These are phyloP conservation scores for Kickxella alabastrina DNA, from an alignment of 192 early-diverging fungal species.

Conservation along the genomic window DNA sequence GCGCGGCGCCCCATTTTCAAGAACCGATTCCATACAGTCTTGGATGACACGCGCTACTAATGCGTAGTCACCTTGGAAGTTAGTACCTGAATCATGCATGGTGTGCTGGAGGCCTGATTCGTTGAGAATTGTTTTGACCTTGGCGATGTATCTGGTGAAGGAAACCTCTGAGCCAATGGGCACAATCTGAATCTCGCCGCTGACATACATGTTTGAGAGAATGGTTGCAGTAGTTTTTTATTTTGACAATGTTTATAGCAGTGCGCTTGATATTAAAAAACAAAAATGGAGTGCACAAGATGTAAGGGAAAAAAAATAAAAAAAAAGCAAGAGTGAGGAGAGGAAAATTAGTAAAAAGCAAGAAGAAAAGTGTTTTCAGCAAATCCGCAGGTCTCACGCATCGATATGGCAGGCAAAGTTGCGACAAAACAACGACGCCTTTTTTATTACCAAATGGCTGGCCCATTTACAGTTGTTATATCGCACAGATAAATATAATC, in stretches of 20 bases:
- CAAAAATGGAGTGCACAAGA: constrained; percentile 2
- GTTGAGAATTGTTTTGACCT: constrained; percentile 34
- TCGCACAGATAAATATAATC: too few relatives aligned
- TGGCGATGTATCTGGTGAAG: constrained; percentile 41
- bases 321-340: too few relatives aligned
- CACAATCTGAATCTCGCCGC: constrained; percentile 45
- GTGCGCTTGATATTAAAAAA: neutral
- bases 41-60: constrained; percentile 26
- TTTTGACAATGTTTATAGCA: neutral
- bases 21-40: constrained; percentile 43
- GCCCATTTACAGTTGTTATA: too few relatives aligned
- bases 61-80: constrained; percentile 45
- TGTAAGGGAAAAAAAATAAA: neutral
- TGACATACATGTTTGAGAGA: constrained; percentile 31
- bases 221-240: neutral
- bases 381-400: too few relatives aligned
- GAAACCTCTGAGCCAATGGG: constrained; percentile 35
- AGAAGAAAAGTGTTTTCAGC: too few relatives aligned
- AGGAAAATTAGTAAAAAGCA: too few relatives aligned
- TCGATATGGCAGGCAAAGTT: too few relatives aligned
- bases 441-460: too few relatives aligned
- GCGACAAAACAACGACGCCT: too few relatives aligned
- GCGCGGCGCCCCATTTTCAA: constrained; percentile 41
- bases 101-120: constrained; percentile 42
- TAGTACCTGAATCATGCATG: constrained; percentile 49